Conservation (phyloP, 208 protist genomes). For the Trypanosomatidae sp. region DNA sequence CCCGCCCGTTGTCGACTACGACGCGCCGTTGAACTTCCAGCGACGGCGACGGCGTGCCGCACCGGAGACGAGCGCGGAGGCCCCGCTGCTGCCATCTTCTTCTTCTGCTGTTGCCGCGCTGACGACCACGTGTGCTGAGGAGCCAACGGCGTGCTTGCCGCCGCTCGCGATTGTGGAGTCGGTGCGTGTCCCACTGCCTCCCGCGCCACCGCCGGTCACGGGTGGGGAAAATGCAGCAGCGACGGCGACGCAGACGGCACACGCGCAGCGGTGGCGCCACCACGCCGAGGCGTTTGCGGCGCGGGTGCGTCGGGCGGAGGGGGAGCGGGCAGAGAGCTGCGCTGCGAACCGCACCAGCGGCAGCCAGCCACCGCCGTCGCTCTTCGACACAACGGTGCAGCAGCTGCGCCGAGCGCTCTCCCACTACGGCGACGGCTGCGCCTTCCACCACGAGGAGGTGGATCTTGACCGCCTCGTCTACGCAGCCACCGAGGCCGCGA, state of each 20-base stretch:
- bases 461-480: slow-evolving; percentile 38
- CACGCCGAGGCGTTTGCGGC: slow-evolving; percentile 20
- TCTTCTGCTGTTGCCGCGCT: neutral
- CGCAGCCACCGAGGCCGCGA: slow-evolving; percentile 8
- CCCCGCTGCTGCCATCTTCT: neutral
- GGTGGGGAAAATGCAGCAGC: neutral
- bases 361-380: neutral
- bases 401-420: slow-evolving; percentile 17
- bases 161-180: slow-evolving; percentile 18
- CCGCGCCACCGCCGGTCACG: too few species aligned
- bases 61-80: neutral
- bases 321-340: neutral
- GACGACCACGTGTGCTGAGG: too few species aligned
- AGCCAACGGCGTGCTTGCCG: slow-evolving; percentile 14
- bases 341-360: neutral
- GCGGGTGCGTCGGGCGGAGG: slow-evolving; percentile 7
- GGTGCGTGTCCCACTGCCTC: slow-evolving; percentile 15
- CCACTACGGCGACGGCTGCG: slow-evolving; percentile 19
- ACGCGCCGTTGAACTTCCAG: slow-evolving; percentile 23
- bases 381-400: slow-evolving; percentile 22
- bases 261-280: slow-evolving; percentile 14
- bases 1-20: slow-evolving; percentile 25
- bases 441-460: slow-evolving; percentile 9
- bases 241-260: neutral
- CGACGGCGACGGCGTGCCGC: slow-evolving; percentile 7